A percentile compares a stretch with the other conserved stretches of the same genome.
These are phyloP conservation scores for Bacidia gigantensis DNA, from an alignment of 495 filamentous ascomycete species.

Conservation along the genomic window DNA sequence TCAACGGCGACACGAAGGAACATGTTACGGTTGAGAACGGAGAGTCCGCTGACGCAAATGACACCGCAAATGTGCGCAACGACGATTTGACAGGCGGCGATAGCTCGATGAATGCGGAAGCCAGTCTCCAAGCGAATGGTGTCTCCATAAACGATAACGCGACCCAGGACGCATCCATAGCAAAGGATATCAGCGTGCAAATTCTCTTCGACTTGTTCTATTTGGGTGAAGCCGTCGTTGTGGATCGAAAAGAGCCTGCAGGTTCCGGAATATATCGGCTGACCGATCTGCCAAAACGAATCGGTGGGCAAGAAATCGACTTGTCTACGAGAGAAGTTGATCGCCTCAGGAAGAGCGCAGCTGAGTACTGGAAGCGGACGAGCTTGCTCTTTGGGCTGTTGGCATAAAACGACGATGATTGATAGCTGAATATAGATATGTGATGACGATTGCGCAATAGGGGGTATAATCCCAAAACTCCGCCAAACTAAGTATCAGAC, in stretches of 20 bases:
- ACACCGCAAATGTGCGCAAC: conserved; percentile 2
- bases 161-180: conserved; percentile 15
- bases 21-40: not conserved
- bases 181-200: conserved; percentile 49
- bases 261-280: not conserved
- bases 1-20: not conserved
- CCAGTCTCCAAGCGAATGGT: not conserved
- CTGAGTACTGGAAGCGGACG: conserved; percentile 71
- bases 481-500: not conserved
- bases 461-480: not conserved
- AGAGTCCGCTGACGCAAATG: not conserved
- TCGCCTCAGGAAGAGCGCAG: conserved; percentile 40
- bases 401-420: conserved; percentile 10
- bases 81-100: too few species aligned
- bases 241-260: conserved; percentile 9
- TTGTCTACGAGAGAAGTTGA: conserved; percentile 31
- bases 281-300: not conserved
- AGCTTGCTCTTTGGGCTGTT: conserved; percentile 57
- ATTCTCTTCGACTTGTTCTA: conserved; percentile 66
- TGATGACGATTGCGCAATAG: not conserved
- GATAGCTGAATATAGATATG: not conserved
- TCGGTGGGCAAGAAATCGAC: conserved; percentile 30
- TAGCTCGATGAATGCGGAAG: conserved; percentile 3
- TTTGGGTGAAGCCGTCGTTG: conserved; percentile 35
- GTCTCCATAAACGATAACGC: conserved; percentile 7